Conservation (phyloP, 768 basidiomycete species). For the Pholiota microspora region DNA sequence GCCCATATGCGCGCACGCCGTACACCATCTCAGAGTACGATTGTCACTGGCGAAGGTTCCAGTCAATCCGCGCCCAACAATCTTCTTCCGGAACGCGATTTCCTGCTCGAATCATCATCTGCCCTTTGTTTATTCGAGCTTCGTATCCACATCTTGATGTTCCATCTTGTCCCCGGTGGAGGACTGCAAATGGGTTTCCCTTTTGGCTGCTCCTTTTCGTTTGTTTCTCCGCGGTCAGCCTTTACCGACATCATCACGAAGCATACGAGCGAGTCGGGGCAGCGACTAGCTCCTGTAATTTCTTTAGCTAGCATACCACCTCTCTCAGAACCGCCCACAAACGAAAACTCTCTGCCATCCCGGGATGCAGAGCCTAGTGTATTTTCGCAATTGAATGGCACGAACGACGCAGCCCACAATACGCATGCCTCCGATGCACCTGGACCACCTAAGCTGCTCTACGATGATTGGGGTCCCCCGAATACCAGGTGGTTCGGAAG, state of each 20-base stretch:
- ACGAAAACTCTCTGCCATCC: no score
- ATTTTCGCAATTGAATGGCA: background rate
- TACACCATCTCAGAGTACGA: background rate
- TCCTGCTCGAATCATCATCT: background rate
- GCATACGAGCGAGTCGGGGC: constrained; percentile 2
- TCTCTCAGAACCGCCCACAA: no score
- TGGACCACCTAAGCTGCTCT: constrained; percentile 16
- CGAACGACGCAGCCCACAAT: background rate
- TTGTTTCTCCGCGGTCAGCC: background rate
- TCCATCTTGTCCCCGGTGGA: background rate
- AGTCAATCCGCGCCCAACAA: background rate
- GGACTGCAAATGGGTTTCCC: constrained; percentile 5
- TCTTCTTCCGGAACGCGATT: constrained; percentile 1
- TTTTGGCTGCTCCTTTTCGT: background rate
- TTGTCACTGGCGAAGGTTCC: background rate
- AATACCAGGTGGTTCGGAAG: constrained; percentile 3
- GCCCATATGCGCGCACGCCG: constrained; percentile 5
- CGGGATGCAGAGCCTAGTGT: no score
- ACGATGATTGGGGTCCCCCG: background rate
- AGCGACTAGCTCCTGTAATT: background rate
- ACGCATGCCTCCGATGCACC: constrained; percentile 30
- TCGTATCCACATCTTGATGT: background rate
- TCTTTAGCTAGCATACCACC: no score
- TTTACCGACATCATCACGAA: constrained; percentile 10
- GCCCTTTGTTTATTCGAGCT: constrained; percentile 16